Conservation (phyloP, 768 basidiomycete species). For the Chalciporus sphaerocephalus region DNA sequence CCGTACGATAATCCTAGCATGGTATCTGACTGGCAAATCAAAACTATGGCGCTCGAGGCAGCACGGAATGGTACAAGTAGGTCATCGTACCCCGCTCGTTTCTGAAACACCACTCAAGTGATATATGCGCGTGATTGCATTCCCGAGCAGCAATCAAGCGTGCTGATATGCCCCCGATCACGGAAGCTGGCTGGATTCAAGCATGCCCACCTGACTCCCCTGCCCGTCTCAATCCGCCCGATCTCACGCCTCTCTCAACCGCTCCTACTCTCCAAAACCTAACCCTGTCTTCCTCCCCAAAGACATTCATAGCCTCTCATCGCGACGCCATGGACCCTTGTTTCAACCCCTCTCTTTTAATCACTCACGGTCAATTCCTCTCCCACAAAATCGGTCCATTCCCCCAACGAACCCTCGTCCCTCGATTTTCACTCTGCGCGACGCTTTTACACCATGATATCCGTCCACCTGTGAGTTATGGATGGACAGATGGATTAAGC, state of each 20-base stretch:
- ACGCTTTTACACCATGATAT: constrained; percentile 55
- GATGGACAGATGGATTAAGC: constrained; percentile 42
- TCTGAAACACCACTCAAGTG: background rate
- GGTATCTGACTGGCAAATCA: constrained; percentile 25
- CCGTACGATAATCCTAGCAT: constrained; percentile 29
- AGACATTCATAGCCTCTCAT: constrained; percentile 37
- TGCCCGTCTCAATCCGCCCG: constrained; percentile 27
- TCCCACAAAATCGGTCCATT: constrained; percentile 43
- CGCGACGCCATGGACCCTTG: constrained; percentile 36
- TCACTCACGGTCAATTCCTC: constrained; percentile 50
- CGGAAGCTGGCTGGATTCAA: constrained; percentile 20
- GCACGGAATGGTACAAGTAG: constrained; percentile 27
- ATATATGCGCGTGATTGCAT: background rate
- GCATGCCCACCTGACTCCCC: constrained; percentile 24
- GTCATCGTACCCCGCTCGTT: background rate
- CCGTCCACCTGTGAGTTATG: constrained; percentile 44
- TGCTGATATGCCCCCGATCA: constrained; percentile 33
- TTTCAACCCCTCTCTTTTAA: constrained; percentile 31
- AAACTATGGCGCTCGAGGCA: constrained; percentile 22
- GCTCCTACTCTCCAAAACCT: background rate
- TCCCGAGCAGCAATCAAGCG: constrained; percentile 23
- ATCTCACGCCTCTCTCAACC: constrained; percentile 17
- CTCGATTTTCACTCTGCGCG: constrained; percentile 50
- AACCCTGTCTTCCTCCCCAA: background rate
- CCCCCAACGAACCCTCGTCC: constrained; percentile 41